Conservation (phyloP, 2,329 filamentous ascomycete species). For the Pseudopithomyces chartarum region DNA sequence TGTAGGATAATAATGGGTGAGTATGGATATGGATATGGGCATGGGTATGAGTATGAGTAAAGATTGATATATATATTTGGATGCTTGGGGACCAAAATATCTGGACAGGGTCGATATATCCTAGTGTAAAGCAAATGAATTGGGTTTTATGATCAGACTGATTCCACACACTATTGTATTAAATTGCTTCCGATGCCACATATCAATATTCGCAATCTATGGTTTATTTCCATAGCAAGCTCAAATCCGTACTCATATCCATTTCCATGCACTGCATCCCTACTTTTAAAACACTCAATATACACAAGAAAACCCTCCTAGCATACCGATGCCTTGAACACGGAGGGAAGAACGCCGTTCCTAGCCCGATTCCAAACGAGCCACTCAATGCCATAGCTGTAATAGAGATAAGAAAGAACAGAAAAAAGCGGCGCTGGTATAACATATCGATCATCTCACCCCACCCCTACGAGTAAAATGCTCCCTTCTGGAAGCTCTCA, state of each 20-base stretch:
- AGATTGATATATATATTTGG: conserved; percentile 1
- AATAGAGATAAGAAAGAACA: neutral
- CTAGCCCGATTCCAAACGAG: neutral
- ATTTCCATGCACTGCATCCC: neutral
- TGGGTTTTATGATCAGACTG: no score
- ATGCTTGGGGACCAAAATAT: neutral
- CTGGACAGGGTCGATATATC: no score
- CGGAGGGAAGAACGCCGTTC: neutral
- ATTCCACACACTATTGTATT: no score
- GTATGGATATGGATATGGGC: neutral
- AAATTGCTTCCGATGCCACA: neutral
- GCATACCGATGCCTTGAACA: neutral
- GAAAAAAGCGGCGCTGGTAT: neutral
- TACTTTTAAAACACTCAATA: neutral
- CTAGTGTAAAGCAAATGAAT: no score
- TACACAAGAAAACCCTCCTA: neutral
- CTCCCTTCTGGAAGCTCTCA: conserved; percentile 73
- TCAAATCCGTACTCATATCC: no score
- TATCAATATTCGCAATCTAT: neutral
- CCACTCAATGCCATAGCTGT: neutral
- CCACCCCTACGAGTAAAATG: conserved; percentile 64
- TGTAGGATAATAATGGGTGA: neutral
- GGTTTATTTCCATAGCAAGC: neutral
- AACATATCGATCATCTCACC: neutral
- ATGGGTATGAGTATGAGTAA: neutral